phyloP scores from a whole-genome alignment of 1,284 basidiomycete species.

The Abortiporus biennis region DNA sequence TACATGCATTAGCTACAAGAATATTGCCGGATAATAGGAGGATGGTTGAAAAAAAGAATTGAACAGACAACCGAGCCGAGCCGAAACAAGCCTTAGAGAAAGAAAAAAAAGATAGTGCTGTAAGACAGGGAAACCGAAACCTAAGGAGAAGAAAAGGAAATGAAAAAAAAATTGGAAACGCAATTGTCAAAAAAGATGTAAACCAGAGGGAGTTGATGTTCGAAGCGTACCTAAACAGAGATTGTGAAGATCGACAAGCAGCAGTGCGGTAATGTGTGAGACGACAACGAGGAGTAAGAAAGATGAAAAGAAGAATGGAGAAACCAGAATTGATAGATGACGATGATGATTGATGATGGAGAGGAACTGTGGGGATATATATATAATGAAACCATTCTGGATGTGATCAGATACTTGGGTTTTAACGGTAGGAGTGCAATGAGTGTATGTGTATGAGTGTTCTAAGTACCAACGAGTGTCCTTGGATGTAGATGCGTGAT shows the following conservation, averaged over 20 bases:
- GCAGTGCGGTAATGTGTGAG: not conserved
- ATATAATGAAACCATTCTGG: no score
- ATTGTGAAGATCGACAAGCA: no score
- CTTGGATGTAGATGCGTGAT: no score
- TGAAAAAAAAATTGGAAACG: not conserved
- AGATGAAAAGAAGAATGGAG: not conserved
- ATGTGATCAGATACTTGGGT: no score
- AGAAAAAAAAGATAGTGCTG: not conserved
- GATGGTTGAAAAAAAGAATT: not conserved
- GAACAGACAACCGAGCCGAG: not conserved
- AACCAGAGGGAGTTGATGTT: no score
- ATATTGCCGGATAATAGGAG: not conserved
- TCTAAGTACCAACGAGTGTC: not conserved
- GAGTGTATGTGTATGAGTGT: not conserved
- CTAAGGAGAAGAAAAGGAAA: no score
- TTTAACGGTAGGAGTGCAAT: not conserved
- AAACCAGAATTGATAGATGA: not conserved
- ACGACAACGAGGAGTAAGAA: not conserved
- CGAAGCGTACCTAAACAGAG: no score
- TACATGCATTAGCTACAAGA: conserved; percentile 7
- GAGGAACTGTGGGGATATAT: not conserved
- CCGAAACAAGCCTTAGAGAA: no score
- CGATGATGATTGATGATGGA: not conserved
- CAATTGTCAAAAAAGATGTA: not conserved
- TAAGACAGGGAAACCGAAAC: not conserved